These are phyloP conservation scores for Lactarius tabidus DNA, from an alignment of 768 basidiomycete species.

Conservation along the genomic window DNA sequence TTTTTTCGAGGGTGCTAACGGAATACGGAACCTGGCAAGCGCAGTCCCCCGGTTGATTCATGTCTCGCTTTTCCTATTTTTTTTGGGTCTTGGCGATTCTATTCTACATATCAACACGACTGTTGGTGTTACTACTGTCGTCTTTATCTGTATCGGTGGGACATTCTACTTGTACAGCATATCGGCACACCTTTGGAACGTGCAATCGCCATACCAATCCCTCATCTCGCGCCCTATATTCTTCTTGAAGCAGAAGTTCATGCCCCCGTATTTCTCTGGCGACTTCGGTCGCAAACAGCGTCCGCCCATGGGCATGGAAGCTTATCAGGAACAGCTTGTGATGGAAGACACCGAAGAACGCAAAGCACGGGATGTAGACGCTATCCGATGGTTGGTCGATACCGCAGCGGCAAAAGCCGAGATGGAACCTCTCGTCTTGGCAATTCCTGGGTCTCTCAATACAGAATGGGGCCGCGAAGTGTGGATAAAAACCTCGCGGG, in stretches of 20 bases:
- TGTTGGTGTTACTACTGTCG: too few relatives aligned
- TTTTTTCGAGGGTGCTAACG: too few relatives aligned
- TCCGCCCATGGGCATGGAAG: neutral
- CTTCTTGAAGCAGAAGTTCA: neutral
- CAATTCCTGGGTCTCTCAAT: too few relatives aligned
- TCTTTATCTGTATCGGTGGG: neutral
- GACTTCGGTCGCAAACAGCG: too few relatives aligned
- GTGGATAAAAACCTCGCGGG: neutral
- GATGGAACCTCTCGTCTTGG: too few relatives aligned
- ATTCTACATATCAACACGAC: neutral
- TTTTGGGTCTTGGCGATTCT: neutral
- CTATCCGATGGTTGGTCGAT: too few relatives aligned
- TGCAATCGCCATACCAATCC: neutral
- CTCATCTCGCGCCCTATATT: neutral
- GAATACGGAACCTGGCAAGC: neutral
- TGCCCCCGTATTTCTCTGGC: neutral
- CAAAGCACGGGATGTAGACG: neutral
- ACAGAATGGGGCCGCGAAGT: neutral
- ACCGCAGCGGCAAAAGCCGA: neutral
- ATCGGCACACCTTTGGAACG: neutral
- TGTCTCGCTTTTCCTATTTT: slow-evolving; percentile 5
- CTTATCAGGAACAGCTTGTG: neutral
- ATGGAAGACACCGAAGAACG: neutral
- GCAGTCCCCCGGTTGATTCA: neutral
- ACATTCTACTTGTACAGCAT: neutral